Conservation (phyloP, 345 rosid genomes). For the Eucalyptus sp. region DNA sequence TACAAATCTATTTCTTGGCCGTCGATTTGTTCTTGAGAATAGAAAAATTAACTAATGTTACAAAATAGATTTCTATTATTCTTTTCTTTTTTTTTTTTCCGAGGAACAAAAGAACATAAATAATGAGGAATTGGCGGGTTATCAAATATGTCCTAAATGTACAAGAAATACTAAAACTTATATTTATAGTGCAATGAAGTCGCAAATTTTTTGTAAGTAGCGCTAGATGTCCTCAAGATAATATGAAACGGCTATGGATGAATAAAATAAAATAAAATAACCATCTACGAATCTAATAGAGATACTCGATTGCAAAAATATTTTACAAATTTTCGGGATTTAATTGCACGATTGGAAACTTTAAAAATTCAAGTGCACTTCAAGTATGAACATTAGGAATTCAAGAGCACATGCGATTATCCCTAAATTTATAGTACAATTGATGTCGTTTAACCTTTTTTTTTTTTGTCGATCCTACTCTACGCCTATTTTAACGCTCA, state of each 20-base stretch:
- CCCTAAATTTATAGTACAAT: neutral
- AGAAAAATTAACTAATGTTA: no score
- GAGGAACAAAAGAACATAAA: no score
- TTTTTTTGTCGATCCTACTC: no score
- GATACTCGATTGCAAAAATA: neutral
- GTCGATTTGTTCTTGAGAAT: fast-evolving
- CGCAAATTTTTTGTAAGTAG: neutral
- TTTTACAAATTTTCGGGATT: neutral
- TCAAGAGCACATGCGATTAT: neutral
- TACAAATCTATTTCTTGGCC: no score
- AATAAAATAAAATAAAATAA: neutral
- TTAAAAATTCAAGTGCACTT: neutral
- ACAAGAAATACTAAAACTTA: neutral
- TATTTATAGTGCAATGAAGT: neutral
- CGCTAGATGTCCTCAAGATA: neutral
- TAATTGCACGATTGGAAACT: neutral
- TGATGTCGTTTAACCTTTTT: neutral
- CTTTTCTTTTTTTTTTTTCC: no score
- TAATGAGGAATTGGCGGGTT: no score
- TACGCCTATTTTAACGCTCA: no score
- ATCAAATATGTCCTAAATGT: no score
- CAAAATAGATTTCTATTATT: no score
- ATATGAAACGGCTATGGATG: neutral
- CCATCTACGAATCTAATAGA: neutral
- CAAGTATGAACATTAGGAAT: neutral